A percentile compares a stretch with the other conserved stretches of the same genome.
Evolutionary conservation across 495 filamentous ascomycete genomes (phyloP).

Genomic region (Tuber indicum): DNA sequence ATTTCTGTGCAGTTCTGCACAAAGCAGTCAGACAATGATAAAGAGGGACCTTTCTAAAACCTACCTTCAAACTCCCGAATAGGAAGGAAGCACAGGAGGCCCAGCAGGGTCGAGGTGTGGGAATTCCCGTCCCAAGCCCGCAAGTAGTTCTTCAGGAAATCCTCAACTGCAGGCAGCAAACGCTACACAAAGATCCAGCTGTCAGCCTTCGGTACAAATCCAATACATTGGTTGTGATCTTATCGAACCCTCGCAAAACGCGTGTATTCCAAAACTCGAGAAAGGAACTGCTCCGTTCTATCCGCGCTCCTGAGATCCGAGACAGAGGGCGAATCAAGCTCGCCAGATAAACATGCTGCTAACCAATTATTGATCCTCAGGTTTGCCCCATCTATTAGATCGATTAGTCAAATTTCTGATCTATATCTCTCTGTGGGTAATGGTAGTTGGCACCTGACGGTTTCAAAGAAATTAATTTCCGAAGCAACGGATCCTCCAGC

Average conservation of each 20-base stretch:
- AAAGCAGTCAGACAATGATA: conserved; percentile 19
- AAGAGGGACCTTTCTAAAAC: not conserved
- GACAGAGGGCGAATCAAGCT: conserved; percentile 11
- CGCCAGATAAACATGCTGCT: conserved; percentile 34
- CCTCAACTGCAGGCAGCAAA: conserved; percentile 55
- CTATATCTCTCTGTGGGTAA: conserved; percentile 7
- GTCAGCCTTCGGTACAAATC: conserved; percentile 30
- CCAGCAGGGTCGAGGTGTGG: conserved; percentile 56
- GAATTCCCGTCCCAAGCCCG: conserved; percentile 61
- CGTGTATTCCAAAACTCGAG: conserved; percentile 55
- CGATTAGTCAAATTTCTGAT: conserved; percentile 18
- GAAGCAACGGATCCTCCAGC: conserved; percentile 67
- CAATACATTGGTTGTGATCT: not conserved
- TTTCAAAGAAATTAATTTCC: conserved; percentile 63
- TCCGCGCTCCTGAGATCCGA: conserved; percentile 16
- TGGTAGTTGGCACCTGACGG: conserved; percentile 48
- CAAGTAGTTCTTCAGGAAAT: conserved; percentile 59
- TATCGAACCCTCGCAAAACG: conserved; percentile 57
- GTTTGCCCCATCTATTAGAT: conserved; percentile 20
- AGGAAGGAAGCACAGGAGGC: conserved; percentile 59
- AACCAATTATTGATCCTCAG: conserved; percentile 63
- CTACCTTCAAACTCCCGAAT: conserved; percentile 55
- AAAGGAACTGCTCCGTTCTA: conserved; percentile 46
- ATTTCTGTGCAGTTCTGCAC: conserved; percentile 49
- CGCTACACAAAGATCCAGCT: conserved; percentile 45